Base-by-base conservation (phyloP, 2,329 filamentous ascomycete genomes). In the Fusarium redolens region DNA sequence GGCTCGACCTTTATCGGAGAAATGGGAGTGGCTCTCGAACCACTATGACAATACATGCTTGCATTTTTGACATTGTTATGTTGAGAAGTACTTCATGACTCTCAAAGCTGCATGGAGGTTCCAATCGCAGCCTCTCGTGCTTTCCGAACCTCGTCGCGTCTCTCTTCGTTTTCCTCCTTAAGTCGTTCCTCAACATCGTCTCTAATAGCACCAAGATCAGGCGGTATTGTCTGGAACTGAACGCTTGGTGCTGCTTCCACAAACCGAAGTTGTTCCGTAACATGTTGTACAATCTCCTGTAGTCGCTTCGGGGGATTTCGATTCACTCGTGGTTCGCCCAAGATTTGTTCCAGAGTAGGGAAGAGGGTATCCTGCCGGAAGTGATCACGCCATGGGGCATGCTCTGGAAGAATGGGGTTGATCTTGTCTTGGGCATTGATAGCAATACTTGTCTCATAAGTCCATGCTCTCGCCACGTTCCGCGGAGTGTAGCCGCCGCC, bases 381-480 rank as follows among this genome's bases (percentile, higher is more conserved):
- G 71, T 97, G 95, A 71, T 93, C 91, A 65, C 95, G 91, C 86
- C 96, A 97, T 1, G 95, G 93, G 12, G 96, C 91, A 77, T 97
- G 91, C 40, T 89, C 83, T 0, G 96, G 96, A 33, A 98, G 92
- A 17, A 90, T 88, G 22, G 92, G 89, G 79, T 87, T 85, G 71
- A 98, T 92, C 64, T 89, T 88, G 71, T 92, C 87, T 68, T 92
- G 87, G 64, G 91, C 91, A 74, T 92, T 91, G 71, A 97, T 93
- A 68, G 94, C 94, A 75, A 98, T 94, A 68, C 93, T 93, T 17
- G 96, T 99, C 84, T 99, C 96, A 83, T 97, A 96, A 30, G 95
- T 94, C 96, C 96, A 99, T 35, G 96, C 95, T 60, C 96, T 92
- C 45, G 96, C 96, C 11, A 99, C 96, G 78, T 99, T 99, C 73